phyloP scores from a whole-genome alignment of 2,329 filamentous ascomycete species.

The Penicillium psychrosexuale region DNA sequence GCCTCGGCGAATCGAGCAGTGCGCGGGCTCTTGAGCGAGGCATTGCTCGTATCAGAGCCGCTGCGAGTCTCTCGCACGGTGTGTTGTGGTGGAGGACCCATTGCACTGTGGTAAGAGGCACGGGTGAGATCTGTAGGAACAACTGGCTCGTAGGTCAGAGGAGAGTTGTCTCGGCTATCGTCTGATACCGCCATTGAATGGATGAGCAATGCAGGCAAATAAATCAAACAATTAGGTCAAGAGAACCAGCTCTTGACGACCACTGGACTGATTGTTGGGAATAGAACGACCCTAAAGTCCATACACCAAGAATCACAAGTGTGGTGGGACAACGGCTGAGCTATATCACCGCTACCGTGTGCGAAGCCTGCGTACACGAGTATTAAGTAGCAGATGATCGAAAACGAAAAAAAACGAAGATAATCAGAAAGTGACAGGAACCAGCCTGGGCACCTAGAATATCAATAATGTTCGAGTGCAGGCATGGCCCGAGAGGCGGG shows the following conservation, averaged over 20 bases:
- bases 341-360: constrained; percentile 21
- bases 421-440: constrained; percentile 6
- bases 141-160: constrained; percentile 35
- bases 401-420: constrained; percentile 18
- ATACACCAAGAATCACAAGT: constrained; percentile 11
- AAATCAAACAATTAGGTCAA: constrained; percentile 20
- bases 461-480: constrained; percentile 27
- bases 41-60: constrained; percentile 32
- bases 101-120: constrained; percentile 31
- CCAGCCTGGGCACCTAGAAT: constrained; percentile 26
- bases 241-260: constrained; percentile 36
- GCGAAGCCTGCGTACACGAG: constrained; percentile 33
- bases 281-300: constrained; percentile 7
- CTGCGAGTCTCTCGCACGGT: constrained; percentile 27
- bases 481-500: constrained; percentile 20
- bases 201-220: constrained; percentile 3
- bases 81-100: constrained; percentile 27
- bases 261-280: background rate
- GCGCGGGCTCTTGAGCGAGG: constrained; percentile 52
- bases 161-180: constrained; percentile 27
- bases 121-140: constrained; percentile 40
- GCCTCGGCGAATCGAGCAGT: constrained; percentile 64
- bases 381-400: constrained; percentile 21
- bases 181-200: constrained; percentile 26
- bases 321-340: constrained; percentile 19